phyloP scores from a whole-genome alignment of 495 filamentous ascomycete species.

The Penicillium taxi region DNA sequence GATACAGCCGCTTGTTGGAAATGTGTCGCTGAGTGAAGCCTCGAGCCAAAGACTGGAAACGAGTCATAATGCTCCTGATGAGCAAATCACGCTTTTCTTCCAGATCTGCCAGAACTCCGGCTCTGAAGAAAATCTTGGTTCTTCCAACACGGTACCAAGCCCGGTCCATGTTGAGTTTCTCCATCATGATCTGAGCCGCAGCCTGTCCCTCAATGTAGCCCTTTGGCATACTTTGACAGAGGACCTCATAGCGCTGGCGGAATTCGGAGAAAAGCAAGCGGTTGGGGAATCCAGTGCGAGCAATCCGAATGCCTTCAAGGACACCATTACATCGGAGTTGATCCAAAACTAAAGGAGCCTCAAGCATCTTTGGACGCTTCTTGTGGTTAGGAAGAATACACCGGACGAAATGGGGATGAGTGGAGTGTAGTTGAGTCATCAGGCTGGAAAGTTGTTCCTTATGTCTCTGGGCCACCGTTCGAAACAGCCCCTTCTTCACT shows the following conservation, averaged over 20 bases:
- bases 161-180: conserved; percentile 76
- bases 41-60: conserved; percentile 87
- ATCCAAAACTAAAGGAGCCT: conserved; percentile 82
- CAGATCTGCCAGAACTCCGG: conserved; percentile 90
- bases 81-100: conserved; percentile 91
- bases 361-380: conserved; percentile 90
- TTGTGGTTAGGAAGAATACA: conserved; percentile 99
- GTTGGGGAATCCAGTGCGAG: conserved; percentile 97
- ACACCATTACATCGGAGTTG: conserved; percentile 98
- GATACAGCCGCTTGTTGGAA: conserved; percentile 84
- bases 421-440: conserved; percentile 92
- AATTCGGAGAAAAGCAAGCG: conserved; percentile 88
- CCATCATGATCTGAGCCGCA: conserved; percentile 77
- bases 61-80: conserved; percentile 83
- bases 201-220: conserved; percentile 86
- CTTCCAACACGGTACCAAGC: conserved; percentile 86
- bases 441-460: conserved; percentile 93
- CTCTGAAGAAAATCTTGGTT: conserved; percentile 97
- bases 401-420: conserved; percentile 96
- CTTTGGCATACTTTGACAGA: conserved; percentile 81
- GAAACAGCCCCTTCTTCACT: conserved; percentile 96
- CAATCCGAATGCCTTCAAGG: conserved; percentile 94
- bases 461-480: conserved; percentile 93
- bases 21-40: conserved; percentile 83
- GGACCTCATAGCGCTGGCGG: conserved; percentile 92